A percentile compares a stretch with the other conserved stretches of the same genome.
These are phyloP conservation scores for Puccinia polysora DNA, from an alignment of 1,284 basidiomycete genomes.

Conservation along the genomic window DNA sequence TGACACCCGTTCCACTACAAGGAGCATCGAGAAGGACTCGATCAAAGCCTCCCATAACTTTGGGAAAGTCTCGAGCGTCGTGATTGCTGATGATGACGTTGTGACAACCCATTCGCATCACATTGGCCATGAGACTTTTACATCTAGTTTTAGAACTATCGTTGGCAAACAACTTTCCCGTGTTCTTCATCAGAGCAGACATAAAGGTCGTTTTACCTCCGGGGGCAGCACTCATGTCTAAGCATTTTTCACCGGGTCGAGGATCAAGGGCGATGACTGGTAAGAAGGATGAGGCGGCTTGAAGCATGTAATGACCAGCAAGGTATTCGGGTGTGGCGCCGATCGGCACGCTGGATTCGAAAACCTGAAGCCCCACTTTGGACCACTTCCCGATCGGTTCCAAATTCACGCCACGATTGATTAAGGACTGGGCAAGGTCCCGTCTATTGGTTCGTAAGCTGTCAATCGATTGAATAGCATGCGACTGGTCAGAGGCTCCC, in stretches of 20 bases:
- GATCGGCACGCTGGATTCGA: constrained; percentile 91
- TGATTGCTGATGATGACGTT: constrained; percentile 97
- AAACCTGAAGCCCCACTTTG: constrained; percentile 95
- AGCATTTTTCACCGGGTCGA: constrained; percentile 84
- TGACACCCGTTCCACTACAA: constrained; percentile 96
- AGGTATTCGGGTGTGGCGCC: constrained; percentile 95
- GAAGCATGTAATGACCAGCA: constrained; percentile 98
- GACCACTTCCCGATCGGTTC: constrained; percentile 99
- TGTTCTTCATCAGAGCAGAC: constrained; percentile 93
- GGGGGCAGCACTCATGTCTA: constrained; percentile 98
- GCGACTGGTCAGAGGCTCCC: too few relatives aligned
- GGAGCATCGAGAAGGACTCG: constrained; percentile 93
- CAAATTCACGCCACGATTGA: constrained; percentile 92
- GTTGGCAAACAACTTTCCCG: constrained; percentile 96
- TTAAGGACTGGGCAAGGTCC: constrained; percentile 87
- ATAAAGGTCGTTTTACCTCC: constrained; percentile 98
- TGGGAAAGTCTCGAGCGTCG: constrained; percentile 97
- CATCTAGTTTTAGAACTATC: constrained; percentile 91
- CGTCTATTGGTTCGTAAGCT: constrained; percentile 77
- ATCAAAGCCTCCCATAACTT: constrained; percentile 98
- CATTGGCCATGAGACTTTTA: constrained; percentile 92
- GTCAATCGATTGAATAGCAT: background rate
- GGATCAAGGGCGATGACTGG: constrained; percentile 93
- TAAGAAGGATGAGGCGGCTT: constrained; percentile 97
- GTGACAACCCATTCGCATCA: constrained; percentile 94